phyloP scores from a whole-genome alignment of 805 yeast genomes.

The Priceomyces haplophilus region DNA sequence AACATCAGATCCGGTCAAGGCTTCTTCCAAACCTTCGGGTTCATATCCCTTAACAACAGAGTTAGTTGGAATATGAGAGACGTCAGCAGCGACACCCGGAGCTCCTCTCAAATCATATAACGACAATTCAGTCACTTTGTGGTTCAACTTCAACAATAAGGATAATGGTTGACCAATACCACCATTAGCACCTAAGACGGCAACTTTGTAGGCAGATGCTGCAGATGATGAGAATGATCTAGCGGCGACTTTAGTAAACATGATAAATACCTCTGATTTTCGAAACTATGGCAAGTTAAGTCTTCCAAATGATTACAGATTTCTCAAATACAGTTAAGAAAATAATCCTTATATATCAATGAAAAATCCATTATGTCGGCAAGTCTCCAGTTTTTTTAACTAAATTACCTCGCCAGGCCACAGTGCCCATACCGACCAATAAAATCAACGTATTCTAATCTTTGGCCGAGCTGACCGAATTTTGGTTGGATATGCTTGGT shows the following conservation, averaged over 20 bases:
- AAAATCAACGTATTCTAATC: neutral
- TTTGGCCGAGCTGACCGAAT: neutral
- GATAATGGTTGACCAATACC: conserved; percentile 49
- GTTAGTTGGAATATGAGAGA: conserved; percentile 40
- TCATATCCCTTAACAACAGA: conserved; percentile 41
- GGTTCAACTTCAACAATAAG: conserved; percentile 39
- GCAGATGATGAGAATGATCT: conserved; percentile 69
- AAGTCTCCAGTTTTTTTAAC: neutral
- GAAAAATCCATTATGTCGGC: neutral
- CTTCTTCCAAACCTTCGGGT: conserved; percentile 39
- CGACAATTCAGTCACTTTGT: conserved; percentile 36
- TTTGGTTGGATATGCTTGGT: too few relatives aligned
- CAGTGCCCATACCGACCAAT: neutral
- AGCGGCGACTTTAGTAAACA: conserved; percentile 56
- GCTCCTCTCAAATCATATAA: conserved; percentile 45
- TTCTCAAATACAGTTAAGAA: neutral
- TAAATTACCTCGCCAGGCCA: neutral
- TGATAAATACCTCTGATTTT: conserved; percentile 16
- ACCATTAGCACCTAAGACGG: conserved; percentile 50
- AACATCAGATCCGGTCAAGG: conserved; percentile 37
- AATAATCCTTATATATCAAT: neutral
- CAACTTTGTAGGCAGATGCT: conserved; percentile 58
- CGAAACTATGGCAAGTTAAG: neutral
- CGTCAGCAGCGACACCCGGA: conserved; percentile 46
- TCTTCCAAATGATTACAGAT: neutral